Evolutionary conservation across 1,284 basidiomycete genomes (phyloP).

Genomic region (Caloboletus firmus): DNA sequence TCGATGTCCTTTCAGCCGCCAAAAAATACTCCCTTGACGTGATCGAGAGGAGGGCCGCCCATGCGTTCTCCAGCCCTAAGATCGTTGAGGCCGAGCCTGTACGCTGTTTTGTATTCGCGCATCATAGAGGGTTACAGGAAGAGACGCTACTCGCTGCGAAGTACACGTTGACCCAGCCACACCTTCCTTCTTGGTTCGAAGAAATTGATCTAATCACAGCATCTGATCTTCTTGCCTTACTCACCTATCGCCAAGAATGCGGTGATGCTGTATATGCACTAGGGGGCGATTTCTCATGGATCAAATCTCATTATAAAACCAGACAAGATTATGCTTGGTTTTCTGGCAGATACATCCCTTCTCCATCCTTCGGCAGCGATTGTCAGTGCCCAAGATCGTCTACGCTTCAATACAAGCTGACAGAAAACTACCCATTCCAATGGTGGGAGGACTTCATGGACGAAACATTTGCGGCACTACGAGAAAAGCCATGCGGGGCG

Average conservation of each 20-base stretch:
- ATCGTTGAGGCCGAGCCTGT: slow-evolving; percentile 17
- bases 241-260: slow-evolving; percentile 22
- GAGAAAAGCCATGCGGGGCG: slow-evolving; percentile 16
- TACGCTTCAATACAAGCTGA: too few relatives aligned
- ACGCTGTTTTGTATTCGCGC: slow-evolving; percentile 22
- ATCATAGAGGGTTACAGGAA: not conserved
- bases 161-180: slow-evolving; percentile 14
- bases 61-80: slow-evolving; percentile 13
- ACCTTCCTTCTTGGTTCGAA: slow-evolving; percentile 18
- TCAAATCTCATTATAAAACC: slow-evolving; percentile 3
- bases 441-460: slow-evolving; percentile 28
- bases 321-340: too few relatives aligned
- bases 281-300: slow-evolving; percentile 13
- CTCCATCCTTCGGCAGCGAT: too few relatives aligned
- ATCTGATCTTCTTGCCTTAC: slow-evolving; percentile 18
- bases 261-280: slow-evolving; percentile 13
- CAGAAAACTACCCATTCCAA: not conserved
- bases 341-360: too few relatives aligned
- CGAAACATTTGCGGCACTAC: not conserved
- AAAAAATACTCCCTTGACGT: slow-evolving; percentile 20
- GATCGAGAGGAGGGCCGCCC: slow-evolving; percentile 7
- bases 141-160: slow-evolving; percentile 19
- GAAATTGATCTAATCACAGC: slow-evolving; percentile 21
- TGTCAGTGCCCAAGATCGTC: too few relatives aligned
- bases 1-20: slow-evolving; percentile 13